Evolutionary conservation across 805 yeast genomes (phyloP), one percentile per base, ranked within the genome.

Genomic region (Lipomyces anomalus): DNA sequence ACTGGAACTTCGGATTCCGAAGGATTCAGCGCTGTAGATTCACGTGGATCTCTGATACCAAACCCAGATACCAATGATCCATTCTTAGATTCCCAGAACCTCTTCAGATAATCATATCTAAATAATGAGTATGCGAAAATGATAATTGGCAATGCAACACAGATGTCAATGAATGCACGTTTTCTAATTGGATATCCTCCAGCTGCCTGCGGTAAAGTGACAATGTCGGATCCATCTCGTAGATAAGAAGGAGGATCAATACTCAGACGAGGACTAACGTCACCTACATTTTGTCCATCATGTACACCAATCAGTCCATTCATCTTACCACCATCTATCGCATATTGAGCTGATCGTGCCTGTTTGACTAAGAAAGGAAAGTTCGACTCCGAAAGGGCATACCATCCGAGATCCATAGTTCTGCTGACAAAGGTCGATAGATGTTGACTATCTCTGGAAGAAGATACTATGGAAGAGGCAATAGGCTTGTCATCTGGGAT

Each of bases 291-390:
- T 35, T 41, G 45, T 32, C 51, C 51, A 22, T 51, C 55, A 21
- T 44, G 55, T 16, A 53, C 53, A 4, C 48, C 55, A 22, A 52
- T 30, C 29, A 48, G 21, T 11, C 47, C 30, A 42, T 20, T 28
- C 7, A 40, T 33, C 11, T 38, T 40, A 20, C 42, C 40, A 7
- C 24, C 47, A 28, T 48, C 52, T 6, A 52, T 29, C 63, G 52
- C 34, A 65, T 82, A 87, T 41, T 74, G 70, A 0, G 95, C 82
- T 1, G 74, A 57, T 0, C 95, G 90, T 0, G 96, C 92, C 5
- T 86, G 76, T 45, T 78, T 76, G 6, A 90, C 87, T 40, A 90
- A 65, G 0, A 94, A 80, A 0, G 96, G 96, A 61, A 82, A 90
- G 55, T 79, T 73, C 21, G 66, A 61, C 55, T 80, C 83, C 20